phyloP scores from a whole-genome alignment of 345 rosid species.

The Eucalyptus sideroxylon region DNA sequence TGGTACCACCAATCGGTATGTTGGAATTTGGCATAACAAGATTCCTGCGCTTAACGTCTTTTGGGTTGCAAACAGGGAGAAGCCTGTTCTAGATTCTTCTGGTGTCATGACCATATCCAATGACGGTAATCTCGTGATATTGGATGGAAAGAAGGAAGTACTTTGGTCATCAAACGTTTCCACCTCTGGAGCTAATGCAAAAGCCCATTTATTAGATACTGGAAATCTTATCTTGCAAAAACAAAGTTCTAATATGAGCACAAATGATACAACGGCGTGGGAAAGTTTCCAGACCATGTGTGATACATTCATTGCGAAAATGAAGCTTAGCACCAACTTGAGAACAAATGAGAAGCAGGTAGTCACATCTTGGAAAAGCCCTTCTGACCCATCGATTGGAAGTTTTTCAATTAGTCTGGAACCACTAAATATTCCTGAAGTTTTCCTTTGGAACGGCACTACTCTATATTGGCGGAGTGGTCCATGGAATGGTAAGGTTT shows the following conservation, averaged over 20 bases:
- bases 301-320: conserved; percentile 6
- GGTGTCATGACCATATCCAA: conserved; percentile 25
- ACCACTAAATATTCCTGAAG: not conserved
- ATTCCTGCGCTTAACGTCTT: conserved; percentile 4
- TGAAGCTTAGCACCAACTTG: conserved; percentile 10
- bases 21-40: conserved; percentile 38
- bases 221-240: conserved; percentile 42
- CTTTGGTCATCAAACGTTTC: conserved; percentile 47
- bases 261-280: conserved; percentile 10
- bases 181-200: not conserved
- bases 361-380: conserved; percentile 13
- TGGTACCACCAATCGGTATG: conserved; percentile 23
- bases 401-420: not conserved
- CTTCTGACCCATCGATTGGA: conserved; percentile 17
- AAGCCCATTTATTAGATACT: conserved; percentile 21
- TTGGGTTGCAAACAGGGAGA: conserved; percentile 50
- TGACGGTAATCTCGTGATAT: conserved; percentile 31
- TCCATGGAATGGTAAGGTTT: not conserved
- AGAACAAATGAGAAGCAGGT: not conserved
- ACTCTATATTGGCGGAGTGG: not conserved
- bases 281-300: conserved; percentile 43
- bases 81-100: conserved; percentile 26
- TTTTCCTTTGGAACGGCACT: not conserved
- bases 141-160: not conserved
- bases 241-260: not conserved